A percentile compares a stretch with the other conserved stretches of the same genome.
These are phyloP conservation scores for Fusarium oligoseptatum DNA, from an alignment of 2,329 filamentous ascomycete species.

Conservation along the genomic window DNA sequence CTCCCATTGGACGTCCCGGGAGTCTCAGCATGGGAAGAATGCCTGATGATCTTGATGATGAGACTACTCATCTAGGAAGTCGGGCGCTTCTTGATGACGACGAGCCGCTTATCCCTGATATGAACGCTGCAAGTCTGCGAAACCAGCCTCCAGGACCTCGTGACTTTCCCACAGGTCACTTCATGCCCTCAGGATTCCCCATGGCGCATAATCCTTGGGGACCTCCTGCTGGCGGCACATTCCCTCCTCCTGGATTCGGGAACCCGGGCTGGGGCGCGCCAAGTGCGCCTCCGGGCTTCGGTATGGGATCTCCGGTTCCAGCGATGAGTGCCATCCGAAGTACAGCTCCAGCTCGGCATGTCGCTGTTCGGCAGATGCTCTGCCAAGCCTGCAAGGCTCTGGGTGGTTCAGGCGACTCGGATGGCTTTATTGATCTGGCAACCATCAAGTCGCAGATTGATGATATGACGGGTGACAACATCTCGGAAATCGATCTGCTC, in stretches of 20 bases:
- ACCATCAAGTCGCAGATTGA: constrained; percentile 76
- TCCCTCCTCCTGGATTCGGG: constrained; percentile 62
- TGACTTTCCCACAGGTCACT: constrained; percentile 58
- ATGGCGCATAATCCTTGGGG: constrained; percentile 59
- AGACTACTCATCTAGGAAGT: constrained; percentile 87
- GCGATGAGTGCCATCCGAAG: constrained; percentile 46
- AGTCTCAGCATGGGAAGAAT: constrained; percentile 73
- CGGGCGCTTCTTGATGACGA: constrained; percentile 87
- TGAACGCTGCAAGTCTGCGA: constrained; percentile 52
- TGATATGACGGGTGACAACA: constrained; percentile 60
- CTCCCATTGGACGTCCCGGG: constrained; percentile 88
- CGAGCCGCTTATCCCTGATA: constrained; percentile 61
- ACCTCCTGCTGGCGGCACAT: constrained; percentile 49
- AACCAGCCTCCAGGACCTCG: constrained; percentile 66
- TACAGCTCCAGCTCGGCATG: constrained; percentile 64
- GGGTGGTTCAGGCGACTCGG: constrained; percentile 56
- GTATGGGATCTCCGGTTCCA: constrained; percentile 49
- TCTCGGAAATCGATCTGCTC: constrained; percentile 75
- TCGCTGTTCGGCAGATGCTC: constrained; percentile 79
- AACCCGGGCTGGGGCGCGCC: constrained; percentile 56
- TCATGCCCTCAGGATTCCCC: constrained; percentile 58
- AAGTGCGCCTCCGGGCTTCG: constrained; percentile 51
- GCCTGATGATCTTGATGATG: constrained; percentile 72
- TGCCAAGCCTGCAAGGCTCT: constrained; percentile 82
- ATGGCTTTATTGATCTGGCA: constrained; percentile 78